Conservation (phyloP, 495 filamentous ascomycete genomes). For the Cercophora samala region DNA sequence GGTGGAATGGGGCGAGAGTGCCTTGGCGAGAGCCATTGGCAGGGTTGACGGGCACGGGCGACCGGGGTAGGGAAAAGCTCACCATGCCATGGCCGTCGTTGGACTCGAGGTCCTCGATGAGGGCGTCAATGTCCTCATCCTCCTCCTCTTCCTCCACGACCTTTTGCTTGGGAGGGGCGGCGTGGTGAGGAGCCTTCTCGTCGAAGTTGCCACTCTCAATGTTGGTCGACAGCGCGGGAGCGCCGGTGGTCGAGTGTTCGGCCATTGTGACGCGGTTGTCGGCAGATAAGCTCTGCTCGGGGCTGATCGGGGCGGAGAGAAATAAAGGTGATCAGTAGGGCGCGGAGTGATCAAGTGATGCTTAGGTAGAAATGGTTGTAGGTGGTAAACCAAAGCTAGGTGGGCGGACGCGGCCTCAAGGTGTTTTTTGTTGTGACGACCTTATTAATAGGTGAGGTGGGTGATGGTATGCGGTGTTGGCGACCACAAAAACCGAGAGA, state of each 20-base stretch:
- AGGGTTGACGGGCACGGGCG: too few species aligned
- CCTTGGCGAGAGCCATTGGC: too few species aligned
- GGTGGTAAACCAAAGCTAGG: conserved; percentile 9
- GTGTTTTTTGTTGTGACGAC: conserved; percentile 25
- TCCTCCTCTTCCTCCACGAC: conserved; percentile 58
- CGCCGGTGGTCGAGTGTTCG: conserved; percentile 43
- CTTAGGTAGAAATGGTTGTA: conserved; percentile 11
- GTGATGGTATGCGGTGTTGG: conserved; percentile 24
- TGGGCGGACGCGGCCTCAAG: neutral
- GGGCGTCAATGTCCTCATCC: conserved; percentile 70
- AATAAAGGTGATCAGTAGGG: conserved; percentile 16
- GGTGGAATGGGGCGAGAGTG: conserved; percentile 2
- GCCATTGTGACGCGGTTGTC: conserved; percentile 44
- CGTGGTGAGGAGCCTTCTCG: conserved; percentile 46
- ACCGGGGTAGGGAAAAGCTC: conserved; percentile 17
- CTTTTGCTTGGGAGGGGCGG: conserved; percentile 31
- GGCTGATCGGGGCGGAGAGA: conserved; percentile 12
- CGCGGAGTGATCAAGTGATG: conserved; percentile 7
- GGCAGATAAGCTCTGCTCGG: conserved; percentile 38
- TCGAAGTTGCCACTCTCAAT: conserved; percentile 56
- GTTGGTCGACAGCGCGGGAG: conserved; percentile 51
- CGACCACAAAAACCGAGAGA: conserved; percentile 14
- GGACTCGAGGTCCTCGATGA: conserved; percentile 81
- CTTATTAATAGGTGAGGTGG: conserved; percentile 29
- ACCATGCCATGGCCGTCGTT: conserved; percentile 59